Conservation (phyloP, 768 basidiomycete genomes). For the Tulasnella sp. region DNA sequence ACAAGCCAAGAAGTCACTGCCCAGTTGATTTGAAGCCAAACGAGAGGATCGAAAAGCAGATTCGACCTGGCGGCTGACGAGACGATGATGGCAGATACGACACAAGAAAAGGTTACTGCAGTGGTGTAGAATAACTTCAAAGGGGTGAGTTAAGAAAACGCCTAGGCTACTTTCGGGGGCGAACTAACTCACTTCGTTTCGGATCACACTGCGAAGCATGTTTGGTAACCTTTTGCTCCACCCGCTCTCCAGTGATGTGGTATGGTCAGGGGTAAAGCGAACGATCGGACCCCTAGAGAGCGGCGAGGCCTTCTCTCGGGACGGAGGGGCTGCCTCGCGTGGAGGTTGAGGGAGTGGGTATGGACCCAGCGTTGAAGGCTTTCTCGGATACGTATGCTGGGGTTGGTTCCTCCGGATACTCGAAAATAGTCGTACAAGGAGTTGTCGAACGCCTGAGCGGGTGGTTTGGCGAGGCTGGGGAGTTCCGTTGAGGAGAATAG, state of each 20-base stretch:
- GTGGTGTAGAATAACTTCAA: slow-evolving; percentile 33
- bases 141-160: not conserved
- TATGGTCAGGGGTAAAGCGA: not conserved
- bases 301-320: slow-evolving; percentile 1
- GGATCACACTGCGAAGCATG: slow-evolving; percentile 59
- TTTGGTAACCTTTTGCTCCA: slow-evolving; percentile 16
- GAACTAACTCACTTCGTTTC: slow-evolving; percentile 58
- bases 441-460: not conserved
- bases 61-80: slow-evolving; percentile 47
- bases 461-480: not conserved
- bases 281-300: not conserved
- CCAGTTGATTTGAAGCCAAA: slow-evolving; percentile 64
- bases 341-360: slow-evolving; percentile 33
- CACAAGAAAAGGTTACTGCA: slow-evolving; percentile 32
- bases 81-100: slow-evolving; percentile 31
- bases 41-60: slow-evolving; percentile 51
- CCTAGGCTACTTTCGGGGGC: not conserved
- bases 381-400: slow-evolving; percentile 4
- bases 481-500: not conserved
- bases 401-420: not conserved
- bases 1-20: slow-evolving; percentile 56
- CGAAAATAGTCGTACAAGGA: not conserved
- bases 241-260: not conserved
- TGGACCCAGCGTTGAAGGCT: slow-evolving; percentile 25
- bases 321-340: not conserved